Conservation (phyloP, 129 eudicot genomes). For the Silybum marianum region DNA sequence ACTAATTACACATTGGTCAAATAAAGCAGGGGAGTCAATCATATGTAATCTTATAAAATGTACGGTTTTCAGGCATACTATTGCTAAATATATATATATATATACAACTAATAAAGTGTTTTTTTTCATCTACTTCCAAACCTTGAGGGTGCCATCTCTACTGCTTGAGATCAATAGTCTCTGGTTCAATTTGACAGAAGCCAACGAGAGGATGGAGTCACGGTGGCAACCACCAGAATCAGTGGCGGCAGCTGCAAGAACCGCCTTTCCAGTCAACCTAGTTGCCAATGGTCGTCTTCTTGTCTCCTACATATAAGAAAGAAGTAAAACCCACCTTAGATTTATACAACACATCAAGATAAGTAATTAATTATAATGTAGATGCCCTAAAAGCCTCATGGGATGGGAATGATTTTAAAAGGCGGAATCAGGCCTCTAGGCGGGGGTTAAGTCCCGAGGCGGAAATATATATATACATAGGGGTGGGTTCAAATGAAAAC, state of each 20-base stretch:
- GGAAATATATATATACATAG: too few relatives aligned
- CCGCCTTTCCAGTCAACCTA: constrained; percentile 68
- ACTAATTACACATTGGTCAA: background rate
- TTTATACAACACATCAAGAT: background rate
- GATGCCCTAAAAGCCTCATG: background rate
- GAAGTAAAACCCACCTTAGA: constrained; percentile 15
- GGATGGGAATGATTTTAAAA: too few relatives aligned
- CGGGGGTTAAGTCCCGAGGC: too few relatives aligned
- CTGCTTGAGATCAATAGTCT: constrained; percentile 88
- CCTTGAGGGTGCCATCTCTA: constrained; percentile 97
- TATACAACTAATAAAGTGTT: constrained; percentile 46
- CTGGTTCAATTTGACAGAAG: constrained; percentile 88
- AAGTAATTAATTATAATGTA: background rate
- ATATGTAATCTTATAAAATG: background rate
- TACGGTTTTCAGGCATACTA: constrained; percentile 2
- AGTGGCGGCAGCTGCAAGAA: constrained; percentile 86
- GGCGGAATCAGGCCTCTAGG: too few relatives aligned
- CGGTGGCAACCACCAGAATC: constrained; percentile 98
- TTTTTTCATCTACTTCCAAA: constrained; percentile 69
- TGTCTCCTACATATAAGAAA: constrained; percentile 60
- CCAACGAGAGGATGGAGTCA: constrained; percentile 85
- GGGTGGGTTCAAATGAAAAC: too few relatives aligned
- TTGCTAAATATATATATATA: constrained; percentile 14
- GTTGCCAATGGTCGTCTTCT: constrained; percentile 71
- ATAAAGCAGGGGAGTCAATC: background rate